Evolutionary conservation across 805 yeast genomes (phyloP).

Genomic region (Zygosaccharomyces gambellarensis): DNA sequence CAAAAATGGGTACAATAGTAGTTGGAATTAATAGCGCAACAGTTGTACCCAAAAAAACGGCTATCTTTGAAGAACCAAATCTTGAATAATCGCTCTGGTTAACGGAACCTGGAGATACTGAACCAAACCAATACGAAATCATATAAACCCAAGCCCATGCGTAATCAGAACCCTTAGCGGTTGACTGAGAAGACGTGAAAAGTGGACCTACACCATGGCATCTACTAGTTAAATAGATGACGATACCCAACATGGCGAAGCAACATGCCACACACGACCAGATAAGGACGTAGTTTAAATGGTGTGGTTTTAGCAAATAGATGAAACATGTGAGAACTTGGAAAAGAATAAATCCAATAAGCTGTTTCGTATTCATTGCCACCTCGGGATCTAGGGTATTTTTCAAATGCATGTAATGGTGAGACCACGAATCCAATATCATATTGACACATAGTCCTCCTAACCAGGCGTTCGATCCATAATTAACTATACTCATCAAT

Average conservation of each 20-base stretch:
- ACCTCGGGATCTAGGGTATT: conserved; percentile 34
- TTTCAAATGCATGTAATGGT: conserved; percentile 34
- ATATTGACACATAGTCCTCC: conserved; percentile 41
- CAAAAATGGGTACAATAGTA: conserved; percentile 41
- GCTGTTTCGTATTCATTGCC: conserved; percentile 36
- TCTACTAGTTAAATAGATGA: conserved; percentile 33
- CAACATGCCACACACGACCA: conserved; percentile 36
- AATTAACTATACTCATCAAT: conserved; percentile 44
- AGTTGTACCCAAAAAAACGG: conserved; percentile 33
- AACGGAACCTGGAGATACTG: conserved; percentile 39
- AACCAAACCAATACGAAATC: conserved; percentile 41
- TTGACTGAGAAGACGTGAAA: conserved; percentile 28
- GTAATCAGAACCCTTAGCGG: conserved; percentile 34
- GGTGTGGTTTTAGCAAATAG: conserved; percentile 42
- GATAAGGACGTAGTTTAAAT: conserved; percentile 36
- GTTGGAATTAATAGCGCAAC: conserved; percentile 36
- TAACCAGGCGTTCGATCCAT: conserved; percentile 43
- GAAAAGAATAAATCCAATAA: conserved; percentile 40
- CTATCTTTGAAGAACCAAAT: conserved; percentile 34
- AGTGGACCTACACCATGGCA: conserved; percentile 37
- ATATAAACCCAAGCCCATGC: conserved; percentile 43
- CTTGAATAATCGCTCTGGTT: conserved; percentile 41
- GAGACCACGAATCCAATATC: conserved; percentile 40
- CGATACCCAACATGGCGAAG: conserved; percentile 40
- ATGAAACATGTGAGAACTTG: conserved; percentile 41